Evolutionary conservation across 495 filamentous ascomycete genomes (phyloP).

Genomic region (Xylaria venustula): DNA sequence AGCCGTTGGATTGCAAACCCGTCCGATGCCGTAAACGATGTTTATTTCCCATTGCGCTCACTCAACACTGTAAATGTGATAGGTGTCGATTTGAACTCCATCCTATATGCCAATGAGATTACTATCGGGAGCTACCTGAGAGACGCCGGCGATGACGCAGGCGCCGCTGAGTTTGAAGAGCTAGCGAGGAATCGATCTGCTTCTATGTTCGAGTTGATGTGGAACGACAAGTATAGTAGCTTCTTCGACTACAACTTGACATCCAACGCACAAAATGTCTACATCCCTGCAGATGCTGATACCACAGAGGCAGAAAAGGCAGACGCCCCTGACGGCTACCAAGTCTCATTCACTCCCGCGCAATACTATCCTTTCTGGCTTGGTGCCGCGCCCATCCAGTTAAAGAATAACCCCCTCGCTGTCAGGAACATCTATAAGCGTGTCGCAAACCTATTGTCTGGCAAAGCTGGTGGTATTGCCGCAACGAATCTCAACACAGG

Average conservation of each 20-base stretch:
- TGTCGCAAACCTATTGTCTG: conserved; percentile 34
- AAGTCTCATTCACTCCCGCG: conserved; percentile 41
- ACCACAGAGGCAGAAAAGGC: conserved; percentile 26
- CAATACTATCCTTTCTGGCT: conserved; percentile 55
- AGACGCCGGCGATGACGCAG: conserved; percentile 27
- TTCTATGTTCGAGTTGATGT: conserved; percentile 47
- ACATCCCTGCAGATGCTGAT: conserved; percentile 38
- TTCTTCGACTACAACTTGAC: conserved; percentile 56
- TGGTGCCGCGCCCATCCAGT: conserved; percentile 42
- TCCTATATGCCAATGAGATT: conserved; percentile 49
- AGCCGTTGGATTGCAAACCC: conserved; percentile 41
- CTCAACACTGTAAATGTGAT: conserved; percentile 41
- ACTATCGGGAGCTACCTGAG: conserved; percentile 38
- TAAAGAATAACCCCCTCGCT: conserved; percentile 47
- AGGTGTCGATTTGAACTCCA: conserved; percentile 51
- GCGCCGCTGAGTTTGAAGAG: conserved; percentile 30
- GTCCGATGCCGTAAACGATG: conserved; percentile 41
- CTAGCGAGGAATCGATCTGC: conserved; percentile 37
- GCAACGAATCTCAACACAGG: conserved; percentile 45
- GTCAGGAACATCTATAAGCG: conserved; percentile 39
- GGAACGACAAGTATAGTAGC: conserved; percentile 45
- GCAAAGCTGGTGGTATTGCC: conserved; percentile 41
- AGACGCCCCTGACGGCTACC: conserved; percentile 36
- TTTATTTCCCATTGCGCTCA: conserved; percentile 51
- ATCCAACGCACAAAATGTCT: conserved; percentile 36